These are phyloP conservation scores for Irpex lacteus DNA, from an alignment of 1,284 basidiomycete species.

Conservation along the genomic window DNA sequence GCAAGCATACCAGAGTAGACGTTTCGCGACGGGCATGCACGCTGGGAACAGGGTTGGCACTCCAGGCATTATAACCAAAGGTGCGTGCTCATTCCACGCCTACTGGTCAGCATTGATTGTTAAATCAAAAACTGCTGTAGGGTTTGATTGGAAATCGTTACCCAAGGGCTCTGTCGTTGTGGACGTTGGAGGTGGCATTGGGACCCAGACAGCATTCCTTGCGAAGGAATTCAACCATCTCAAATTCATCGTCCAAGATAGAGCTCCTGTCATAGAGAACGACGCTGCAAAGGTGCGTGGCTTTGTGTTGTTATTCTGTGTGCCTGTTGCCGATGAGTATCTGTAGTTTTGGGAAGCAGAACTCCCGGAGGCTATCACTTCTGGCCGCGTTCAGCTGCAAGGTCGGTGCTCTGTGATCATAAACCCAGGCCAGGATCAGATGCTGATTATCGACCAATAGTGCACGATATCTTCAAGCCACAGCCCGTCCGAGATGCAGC, in stretches of 20 bases:
- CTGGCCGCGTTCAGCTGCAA: conserved; percentile 1
- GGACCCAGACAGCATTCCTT: conserved; percentile 21
- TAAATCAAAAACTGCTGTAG: background rate
- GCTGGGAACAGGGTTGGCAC: background rate
- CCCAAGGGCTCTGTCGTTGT: conserved; percentile 15
- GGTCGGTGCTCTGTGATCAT: background rate
- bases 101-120: no score
- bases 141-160: conserved; percentile 15
- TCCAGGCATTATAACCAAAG: background rate
- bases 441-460: background rate
- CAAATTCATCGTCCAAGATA: conserved; percentile 22
- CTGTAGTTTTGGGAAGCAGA: conserved; percentile 2
- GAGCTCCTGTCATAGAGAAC: conserved; percentile 11
- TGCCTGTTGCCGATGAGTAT: background rate
- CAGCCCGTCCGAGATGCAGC: conserved; percentile 17
- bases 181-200: conserved; percentile 25
- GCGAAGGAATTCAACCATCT: conserved; percentile 21
- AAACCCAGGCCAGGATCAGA: background rate
- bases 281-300: conserved; percentile 17
- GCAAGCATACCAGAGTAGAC: background rate
- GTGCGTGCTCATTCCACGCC: background rate
- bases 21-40: background rate
- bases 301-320: no score
- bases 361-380: background rate
- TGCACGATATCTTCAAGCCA: conserved; percentile 26